Evolutionary conservation across 495 filamentous ascomycete species (phyloP), one percentile per base, ranked within the genome.

Genomic region (Tuber aestivum): DNA sequence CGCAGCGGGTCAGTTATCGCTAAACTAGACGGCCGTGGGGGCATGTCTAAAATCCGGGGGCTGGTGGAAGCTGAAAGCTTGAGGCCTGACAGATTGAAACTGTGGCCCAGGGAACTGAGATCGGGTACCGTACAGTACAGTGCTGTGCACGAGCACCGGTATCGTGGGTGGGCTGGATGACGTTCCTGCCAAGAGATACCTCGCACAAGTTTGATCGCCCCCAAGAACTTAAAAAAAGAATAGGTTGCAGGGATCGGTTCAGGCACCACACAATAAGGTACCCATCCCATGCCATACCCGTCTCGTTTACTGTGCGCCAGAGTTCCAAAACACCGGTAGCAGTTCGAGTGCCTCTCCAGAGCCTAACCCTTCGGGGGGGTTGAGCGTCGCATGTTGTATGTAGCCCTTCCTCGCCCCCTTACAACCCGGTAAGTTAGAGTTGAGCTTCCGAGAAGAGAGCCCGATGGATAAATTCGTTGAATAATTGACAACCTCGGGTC

Each of bases 1-100:
- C 92, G 86, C 48, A 92, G 84, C 7, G 91, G 92, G 80, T 92
- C 91, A 10, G 92, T 92, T 78, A 94, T 92, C 70, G 90, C 86
- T 35, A 92, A 27, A 56, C 50, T 10, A 56, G 50, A 27, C n/a
- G 81, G 37, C 83, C 77, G 45, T 83, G 83, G 18, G 83, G 76
- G 68, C 74, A n/a, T 21, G 71, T 50, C 56, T 0, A 5, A 56
- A 12, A 3, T 27, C n/a, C 3, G 27, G 50, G 50, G n/a, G 50
- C n/a, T 27, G 1, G 50, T 3, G 10, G n/a, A 27, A 56, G 50
- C 8, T 27, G 50, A 27, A 27, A 18, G 8, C 4, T n/a, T 56
- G 50, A 27, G n/a, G n/a, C n/a, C 27, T 56, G 45, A 23, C 23
- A 50, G 45, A 23, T 50, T 23, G 45, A 21, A 8, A 50, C 23